phyloP scores from a whole-genome alignment of 2,329 filamentous ascomycete genomes.

The Aureobasidium lini region DNA sequence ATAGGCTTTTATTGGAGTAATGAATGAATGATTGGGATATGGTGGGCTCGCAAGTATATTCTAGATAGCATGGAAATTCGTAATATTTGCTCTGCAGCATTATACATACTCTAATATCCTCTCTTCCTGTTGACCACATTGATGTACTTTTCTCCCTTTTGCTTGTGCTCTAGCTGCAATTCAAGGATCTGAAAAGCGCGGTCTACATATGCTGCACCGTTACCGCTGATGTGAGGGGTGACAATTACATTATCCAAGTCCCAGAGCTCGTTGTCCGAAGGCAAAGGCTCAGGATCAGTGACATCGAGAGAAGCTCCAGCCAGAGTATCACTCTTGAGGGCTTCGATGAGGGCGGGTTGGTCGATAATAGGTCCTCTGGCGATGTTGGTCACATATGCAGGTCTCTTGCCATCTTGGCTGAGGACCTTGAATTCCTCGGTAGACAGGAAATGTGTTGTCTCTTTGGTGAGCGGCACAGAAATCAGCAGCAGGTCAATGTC shows the following conservation, averaged over 20 bases:
- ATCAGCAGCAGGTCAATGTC: slow-evolving; percentile 52
- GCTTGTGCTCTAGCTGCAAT: slow-evolving; percentile 47
- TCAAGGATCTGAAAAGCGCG: slow-evolving; percentile 52
- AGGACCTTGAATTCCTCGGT: slow-evolving; percentile 43
- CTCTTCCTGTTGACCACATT: slow-evolving; percentile 55
- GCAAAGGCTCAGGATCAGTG: slow-evolving; percentile 71
- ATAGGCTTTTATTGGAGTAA: slow-evolving; percentile 27
- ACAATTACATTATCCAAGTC: slow-evolving; percentile 60
- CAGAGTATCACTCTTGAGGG: slow-evolving; percentile 50
- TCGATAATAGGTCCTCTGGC: slow-evolving; percentile 58
- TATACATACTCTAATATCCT: slow-evolving; percentile 45
- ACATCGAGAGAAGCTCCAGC: slow-evolving; percentile 69
- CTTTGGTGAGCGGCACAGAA: slow-evolving; percentile 48
- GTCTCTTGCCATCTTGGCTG: slow-evolving; percentile 23
- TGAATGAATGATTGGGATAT: neutral
- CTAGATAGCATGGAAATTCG: neutral
- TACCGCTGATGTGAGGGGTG: slow-evolving; percentile 57
- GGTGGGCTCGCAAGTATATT: neutral
- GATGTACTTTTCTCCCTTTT: slow-evolving; percentile 48
- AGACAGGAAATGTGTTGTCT: slow-evolving; percentile 50
- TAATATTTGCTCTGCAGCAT: neutral
- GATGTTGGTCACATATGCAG: slow-evolving; percentile 60
- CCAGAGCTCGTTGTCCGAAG: slow-evolving; percentile 62
- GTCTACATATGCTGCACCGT: slow-evolving; percentile 47
- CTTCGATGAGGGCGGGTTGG: slow-evolving; percentile 54